Evolutionary conservation across 257 asterid genomes (phyloP), one percentile per base, ranked within the genome.

Genomic region (Capsicum baccatum): DNA sequence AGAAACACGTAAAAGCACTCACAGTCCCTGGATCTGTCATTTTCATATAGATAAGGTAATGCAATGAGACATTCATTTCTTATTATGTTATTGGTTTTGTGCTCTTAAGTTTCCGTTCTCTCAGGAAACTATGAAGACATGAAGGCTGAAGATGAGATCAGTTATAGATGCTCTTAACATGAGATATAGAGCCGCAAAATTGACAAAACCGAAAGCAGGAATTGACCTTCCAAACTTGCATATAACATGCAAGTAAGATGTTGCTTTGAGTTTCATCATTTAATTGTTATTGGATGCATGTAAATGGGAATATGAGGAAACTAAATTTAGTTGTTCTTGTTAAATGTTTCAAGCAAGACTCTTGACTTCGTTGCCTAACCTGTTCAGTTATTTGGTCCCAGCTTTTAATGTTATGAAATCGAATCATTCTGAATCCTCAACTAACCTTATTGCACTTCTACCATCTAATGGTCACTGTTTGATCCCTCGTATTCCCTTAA

Each of bases 31-130:
- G 98, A 87, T 85, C 67, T 92, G 97, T 83, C 95, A 93, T 90
- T 94, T 97, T 86, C 97, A 93, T 79, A 85, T 97, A 68, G 69
- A 84, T 83, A 92, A 97, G 98, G 99, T 97, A 91, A 87, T 83
- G 68, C 86, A 71, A 44, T 78, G 33, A 78, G 63, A 78, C 79
- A 62, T 79, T 82, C 68, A 39, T 62, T 71, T 80, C 47, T 59
- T 82, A 82, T 71, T 2, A 39, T 54, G 67, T 42, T 58, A 56
- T 35, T 54, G 48, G 89, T 83, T 78, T 83, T 63, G 83, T 83
- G 50, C 73, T 79, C 69, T 55, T 78, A 39, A 58, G 13, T 66
- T 64, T 82, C 86, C 85, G 79, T 74, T 55, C 82, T 85, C 85
- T 86, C 97, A 97, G 99, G 97, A 93, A 87, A 87, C 88, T 80